Evolutionary conservation across 805 yeast genomes (phyloP), one percentile per base, ranked within the genome.

Genomic region (Wickerhamia fluorescens): DNA sequence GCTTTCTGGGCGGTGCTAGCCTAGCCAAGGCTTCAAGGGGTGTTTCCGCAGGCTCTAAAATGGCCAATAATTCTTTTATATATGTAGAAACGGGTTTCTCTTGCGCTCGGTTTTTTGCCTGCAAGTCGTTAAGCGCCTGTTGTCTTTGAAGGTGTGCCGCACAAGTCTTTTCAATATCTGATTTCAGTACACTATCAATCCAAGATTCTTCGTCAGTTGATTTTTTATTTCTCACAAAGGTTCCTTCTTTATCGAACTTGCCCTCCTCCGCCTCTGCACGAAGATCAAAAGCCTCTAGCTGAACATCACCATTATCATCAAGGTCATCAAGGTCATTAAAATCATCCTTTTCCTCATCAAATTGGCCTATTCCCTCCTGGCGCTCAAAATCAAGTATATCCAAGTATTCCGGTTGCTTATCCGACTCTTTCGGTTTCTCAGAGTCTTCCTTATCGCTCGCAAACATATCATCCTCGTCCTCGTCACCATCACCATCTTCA

Each of bases 251-350:
- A 40, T 78, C 86, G 44, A 77, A 75, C 3, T 49, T 49, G 2
- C 87, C 89, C 25, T 69, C 73, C 30, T 66, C 66, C 24, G 59
- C 50, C 41, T 82, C 89, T 12, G 70, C 59, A 14, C 65, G 51
- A 24, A 82, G 49, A 45, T 73, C 68, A 51, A 82, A 82, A 0
- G 82, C 71, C 34, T 81, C 88, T 3, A 82, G 35, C 35, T 68
- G 67, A 1, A 77, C 61, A 16, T 46, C 57, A 3, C 41, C 39
- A 12, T 27, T 33, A 14, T 24, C 33, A 13, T 31, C 33, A n/a
- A n/a, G n/a, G n/a, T n/a, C n/a, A n/a, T n/a, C n/a, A n/a, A n/a
- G n/a, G 17, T 34, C 38, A 13, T 39, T 41, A 3, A 24, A 29
- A 3, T 31, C 47, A 8, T 33, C 38, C 6, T 22, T 16, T 36